Evolutionary conservation across 352 stramenopile genomes (phyloP), one percentile per base, ranked within the genome.

Genomic region (Phytophthora fragariaefolia): DNA sequence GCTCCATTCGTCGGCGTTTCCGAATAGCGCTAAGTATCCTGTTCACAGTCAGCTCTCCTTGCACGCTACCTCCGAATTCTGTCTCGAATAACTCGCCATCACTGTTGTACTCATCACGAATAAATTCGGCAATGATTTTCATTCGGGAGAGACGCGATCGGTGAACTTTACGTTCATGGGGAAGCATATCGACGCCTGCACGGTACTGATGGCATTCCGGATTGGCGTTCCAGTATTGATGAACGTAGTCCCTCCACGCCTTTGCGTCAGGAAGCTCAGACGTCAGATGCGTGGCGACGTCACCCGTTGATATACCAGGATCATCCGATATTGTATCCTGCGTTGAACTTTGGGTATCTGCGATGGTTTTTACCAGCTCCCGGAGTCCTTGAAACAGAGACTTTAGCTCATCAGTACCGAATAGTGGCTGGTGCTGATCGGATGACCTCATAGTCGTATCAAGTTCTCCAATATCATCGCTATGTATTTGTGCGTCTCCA

Each of bases 101-200:
- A 24, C 17, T 22, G 30, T 32, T 17, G 12, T 22, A 58, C 3
- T 47, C 12, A 12, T 45, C 20, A 2, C 32, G 32, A 20, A 58
- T 32, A 22, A 38, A 58, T 22, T 58, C 30, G 8, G 50, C 50
- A 3, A 58, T 47, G 18, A 47, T 45, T 12, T 58, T 58, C 32
- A 58, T 47, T 18, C 32, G 6, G n/a, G 50, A 58, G 4, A 58
- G 32, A 15, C 32, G 32, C 2, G 50, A 48, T 6, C n/a, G 32
- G 24, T 58, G 9, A 7, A 48, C 9, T 3, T 58, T 58, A 2
- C 32, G 15, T 15, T 48, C 50, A 10, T 47, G 30, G 6, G 32
- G 22, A 12, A 58, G 20, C 32, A 34, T 58, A 32, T 47, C 18
- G 10, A 47, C 50, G 9, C 46, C 46, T 27, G 30, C 50, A 12